Evolutionary conservation across 495 filamentous ascomycete genomes (phyloP).

Genomic region (Podospora didyma): DNA sequence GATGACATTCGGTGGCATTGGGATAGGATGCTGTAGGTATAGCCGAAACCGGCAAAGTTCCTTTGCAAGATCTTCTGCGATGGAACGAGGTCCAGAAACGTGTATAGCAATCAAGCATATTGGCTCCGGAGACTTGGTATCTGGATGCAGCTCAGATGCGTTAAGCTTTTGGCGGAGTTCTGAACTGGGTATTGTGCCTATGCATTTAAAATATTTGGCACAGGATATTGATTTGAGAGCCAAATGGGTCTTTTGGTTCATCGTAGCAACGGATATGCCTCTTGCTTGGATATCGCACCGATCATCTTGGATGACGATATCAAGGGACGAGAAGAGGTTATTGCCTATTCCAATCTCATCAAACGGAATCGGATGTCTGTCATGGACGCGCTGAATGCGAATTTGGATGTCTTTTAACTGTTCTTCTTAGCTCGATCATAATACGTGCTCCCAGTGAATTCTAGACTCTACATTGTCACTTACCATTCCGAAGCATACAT

Average conservation of each 20-base stretch:
- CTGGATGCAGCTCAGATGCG: neutral
- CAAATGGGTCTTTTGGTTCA: neutral
- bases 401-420: constrained; percentile 1
- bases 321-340: neutral
- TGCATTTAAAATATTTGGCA: neutral
- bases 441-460: too few species aligned
- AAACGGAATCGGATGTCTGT: neutral
- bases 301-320: neutral
- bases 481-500: constrained; percentile 1
- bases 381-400: neutral
- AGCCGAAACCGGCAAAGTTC: neutral
- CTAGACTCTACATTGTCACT: neutral
- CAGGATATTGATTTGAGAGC: neutral
- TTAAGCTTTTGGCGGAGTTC: neutral
- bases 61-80: neutral
- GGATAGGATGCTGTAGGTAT: neutral
- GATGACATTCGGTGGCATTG: neutral
- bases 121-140: neutral
- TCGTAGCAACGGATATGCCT: neutral
- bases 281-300: neutral
- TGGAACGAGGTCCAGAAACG: neutral
- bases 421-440: neutral
- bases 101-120: neutral
- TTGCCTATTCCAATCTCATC: neutral
- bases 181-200: neutral